A percentile compares a stretch with the other conserved stretches of the same genome.
phyloP scores from a whole-genome alignment of 1,139 yeast genomes.

The Saccharomycopsis crataegensis region DNA sequence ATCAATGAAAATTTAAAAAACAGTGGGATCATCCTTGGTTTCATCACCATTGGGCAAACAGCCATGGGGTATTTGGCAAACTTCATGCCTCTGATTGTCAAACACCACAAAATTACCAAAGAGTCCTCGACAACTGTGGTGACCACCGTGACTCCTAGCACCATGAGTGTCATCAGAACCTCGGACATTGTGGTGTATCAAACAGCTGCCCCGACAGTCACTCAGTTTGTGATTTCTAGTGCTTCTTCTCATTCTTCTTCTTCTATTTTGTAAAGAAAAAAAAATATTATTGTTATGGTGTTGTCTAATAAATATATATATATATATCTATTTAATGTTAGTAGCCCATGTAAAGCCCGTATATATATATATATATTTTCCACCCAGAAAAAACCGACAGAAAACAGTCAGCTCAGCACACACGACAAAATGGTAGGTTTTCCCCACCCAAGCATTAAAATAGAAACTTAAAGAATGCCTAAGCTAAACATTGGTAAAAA shows the following conservation, averaged over 20 bases:
- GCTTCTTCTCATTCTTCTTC: too few species aligned
- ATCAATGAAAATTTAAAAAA: background rate
- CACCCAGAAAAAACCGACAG: too few species aligned
- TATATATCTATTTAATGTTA: too few species aligned
- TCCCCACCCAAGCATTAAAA: too few species aligned
- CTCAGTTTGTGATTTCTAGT: background rate
- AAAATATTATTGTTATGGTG: too few species aligned
- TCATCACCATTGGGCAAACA: slow-evolving; percentile 2
- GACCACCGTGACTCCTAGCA: background rate
- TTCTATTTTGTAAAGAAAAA: too few species aligned
- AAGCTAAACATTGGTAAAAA: slow-evolving; percentile 21
- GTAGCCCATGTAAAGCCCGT: too few species aligned
- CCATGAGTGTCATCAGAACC: background rate
- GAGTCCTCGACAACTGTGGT: background rate
- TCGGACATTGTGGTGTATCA: background rate
- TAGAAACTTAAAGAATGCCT: too few species aligned
- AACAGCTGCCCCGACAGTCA: background rate
- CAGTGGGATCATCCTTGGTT: slow-evolving; percentile 6
- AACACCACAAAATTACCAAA: background rate
- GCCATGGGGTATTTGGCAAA: background rate
- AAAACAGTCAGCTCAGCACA: too few species aligned
- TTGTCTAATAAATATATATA: too few species aligned
- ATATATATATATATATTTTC: too few species aligned
- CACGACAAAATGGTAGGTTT: too few species aligned
- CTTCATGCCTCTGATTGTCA: background rate